Evolutionary conservation across 371 early-diverging fungal species (phyloP).

Genomic region (Apophysomyces variabilis): DNA sequence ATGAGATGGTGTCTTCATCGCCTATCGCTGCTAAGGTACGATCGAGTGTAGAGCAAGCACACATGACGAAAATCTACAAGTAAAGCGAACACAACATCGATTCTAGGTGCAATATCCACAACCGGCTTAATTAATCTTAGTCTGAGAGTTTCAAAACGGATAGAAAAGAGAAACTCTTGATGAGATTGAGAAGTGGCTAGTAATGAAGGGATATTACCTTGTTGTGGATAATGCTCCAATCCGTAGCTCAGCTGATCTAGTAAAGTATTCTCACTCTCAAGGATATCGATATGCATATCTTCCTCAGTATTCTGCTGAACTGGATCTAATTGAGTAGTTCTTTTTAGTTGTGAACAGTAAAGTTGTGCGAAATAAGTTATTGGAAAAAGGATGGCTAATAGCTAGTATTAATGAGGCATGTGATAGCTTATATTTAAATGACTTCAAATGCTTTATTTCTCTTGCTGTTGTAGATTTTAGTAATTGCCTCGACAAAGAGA

Average conservation of each 20-base stretch:
- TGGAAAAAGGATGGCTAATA: background rate
- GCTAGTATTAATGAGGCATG: background rate
- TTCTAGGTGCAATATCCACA: too few species aligned
- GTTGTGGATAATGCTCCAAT: constrained; percentile 12
- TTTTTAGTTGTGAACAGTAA: constrained; percentile 6
- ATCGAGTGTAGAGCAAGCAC: too few species aligned
- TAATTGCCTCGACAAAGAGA: too few species aligned
- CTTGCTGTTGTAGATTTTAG: background rate
- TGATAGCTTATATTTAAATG: too few species aligned
- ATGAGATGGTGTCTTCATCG: too few species aligned
- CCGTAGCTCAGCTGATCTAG: background rate
- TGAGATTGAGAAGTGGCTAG: too few species aligned
- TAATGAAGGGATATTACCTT: background rate
- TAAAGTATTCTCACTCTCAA: background rate
- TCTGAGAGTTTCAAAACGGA: too few species aligned
- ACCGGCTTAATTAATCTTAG: too few species aligned
- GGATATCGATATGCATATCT: background rate
- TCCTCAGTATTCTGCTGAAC: constrained; percentile 9
- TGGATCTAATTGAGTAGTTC: constrained; percentile 12
- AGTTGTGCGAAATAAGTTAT: background rate
- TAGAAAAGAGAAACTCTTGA: too few species aligned
- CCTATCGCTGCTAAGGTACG: too few species aligned
- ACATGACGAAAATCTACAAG: too few species aligned
- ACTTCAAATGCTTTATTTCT: background rate
- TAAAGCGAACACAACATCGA: too few species aligned